These are phyloP conservation scores for Lophiotrema nucula DNA, from an alignment of 495 filamentous ascomycete genomes.

Conservation along the genomic window DNA sequence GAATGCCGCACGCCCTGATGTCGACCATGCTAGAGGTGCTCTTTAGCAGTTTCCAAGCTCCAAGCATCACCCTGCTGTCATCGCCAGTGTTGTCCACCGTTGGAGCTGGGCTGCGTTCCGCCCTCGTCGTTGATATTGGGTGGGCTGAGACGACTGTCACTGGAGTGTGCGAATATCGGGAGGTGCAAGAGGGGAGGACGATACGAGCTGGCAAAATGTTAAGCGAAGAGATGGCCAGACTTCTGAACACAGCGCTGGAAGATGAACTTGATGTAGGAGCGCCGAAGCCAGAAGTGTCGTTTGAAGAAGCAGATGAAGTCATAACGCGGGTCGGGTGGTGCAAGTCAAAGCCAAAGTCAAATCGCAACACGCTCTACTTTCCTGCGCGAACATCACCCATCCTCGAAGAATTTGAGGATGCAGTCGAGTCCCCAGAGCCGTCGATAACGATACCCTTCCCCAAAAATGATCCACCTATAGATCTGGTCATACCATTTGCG, in stretches of 20 bases:
- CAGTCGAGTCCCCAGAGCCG: constrained; percentile 34
- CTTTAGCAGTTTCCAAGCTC: constrained; percentile 75
- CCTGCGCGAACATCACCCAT: constrained; percentile 38
- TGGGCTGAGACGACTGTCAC: constrained; percentile 86
- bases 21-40: constrained; percentile 70
- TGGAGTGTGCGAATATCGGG: constrained; percentile 83
- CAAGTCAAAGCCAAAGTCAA: constrained; percentile 13
- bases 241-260: constrained; percentile 51
- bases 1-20: constrained; percentile 74
- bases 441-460: constrained; percentile 50
- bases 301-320: constrained; percentile 78
- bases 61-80: constrained; percentile 77
- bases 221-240: constrained; percentile 63
- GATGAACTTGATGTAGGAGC: constrained; percentile 19
- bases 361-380: constrained; percentile 24
- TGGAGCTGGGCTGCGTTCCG: constrained; percentile 76
- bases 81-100: constrained; percentile 68
- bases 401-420: constrained; percentile 33
- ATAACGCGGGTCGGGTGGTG: constrained; percentile 76
- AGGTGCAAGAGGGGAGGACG: constrained; percentile 64
- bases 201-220: constrained; percentile 71
- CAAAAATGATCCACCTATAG: constrained; percentile 47
- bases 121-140: constrained; percentile 81
- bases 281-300: constrained; percentile 47
- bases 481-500: constrained; percentile 63